phyloP scores from a whole-genome alignment of 176 grass and related monocot genomes.

The Aechmea fasciata region DNA sequence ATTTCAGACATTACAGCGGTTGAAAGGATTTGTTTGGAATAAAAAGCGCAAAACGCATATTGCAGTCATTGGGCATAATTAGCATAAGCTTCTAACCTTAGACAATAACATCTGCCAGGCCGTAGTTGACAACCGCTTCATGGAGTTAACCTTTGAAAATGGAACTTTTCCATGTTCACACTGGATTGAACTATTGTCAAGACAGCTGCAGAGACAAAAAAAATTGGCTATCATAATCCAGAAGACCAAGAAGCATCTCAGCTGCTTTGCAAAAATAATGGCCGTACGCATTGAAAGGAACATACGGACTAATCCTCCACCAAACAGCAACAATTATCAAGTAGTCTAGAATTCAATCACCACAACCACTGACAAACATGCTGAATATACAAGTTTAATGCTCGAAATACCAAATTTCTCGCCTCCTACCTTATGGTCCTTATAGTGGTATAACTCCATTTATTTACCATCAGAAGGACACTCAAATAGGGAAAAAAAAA shows the following conservation, averaged over 20 bases:
- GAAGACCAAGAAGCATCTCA: neutral
- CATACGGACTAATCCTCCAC: neutral
- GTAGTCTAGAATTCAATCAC: neutral
- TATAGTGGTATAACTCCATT: neutral
- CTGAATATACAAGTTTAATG: neutral
- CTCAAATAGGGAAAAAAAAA: neutral
- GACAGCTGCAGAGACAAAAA: slow-evolving; percentile 40
- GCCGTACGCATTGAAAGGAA: neutral
- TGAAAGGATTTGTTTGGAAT: slow-evolving; percentile 14
- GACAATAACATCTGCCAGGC: slow-evolving; percentile 68
- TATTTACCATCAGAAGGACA: neutral
- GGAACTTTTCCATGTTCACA: slow-evolving; percentile 85
- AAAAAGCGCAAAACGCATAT: neutral
- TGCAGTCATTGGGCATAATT: neutral
- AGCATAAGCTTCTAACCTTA: slow-evolving; percentile 42
- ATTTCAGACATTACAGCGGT: neutral
- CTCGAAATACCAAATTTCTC: neutral
- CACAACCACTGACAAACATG: neutral
- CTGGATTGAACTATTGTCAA: slow-evolving; percentile 77
- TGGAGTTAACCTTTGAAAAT: slow-evolving; percentile 62
- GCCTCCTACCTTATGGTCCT: neutral
- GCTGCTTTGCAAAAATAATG: neutral
- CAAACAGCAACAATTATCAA: neutral
- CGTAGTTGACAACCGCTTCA: slow-evolving; percentile 70
- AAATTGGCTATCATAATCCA: neutral